These are phyloP conservation scores for Rhizopogon vesiculosus DNA, from an alignment of 768 basidiomycete species.

Conservation along the genomic window DNA sequence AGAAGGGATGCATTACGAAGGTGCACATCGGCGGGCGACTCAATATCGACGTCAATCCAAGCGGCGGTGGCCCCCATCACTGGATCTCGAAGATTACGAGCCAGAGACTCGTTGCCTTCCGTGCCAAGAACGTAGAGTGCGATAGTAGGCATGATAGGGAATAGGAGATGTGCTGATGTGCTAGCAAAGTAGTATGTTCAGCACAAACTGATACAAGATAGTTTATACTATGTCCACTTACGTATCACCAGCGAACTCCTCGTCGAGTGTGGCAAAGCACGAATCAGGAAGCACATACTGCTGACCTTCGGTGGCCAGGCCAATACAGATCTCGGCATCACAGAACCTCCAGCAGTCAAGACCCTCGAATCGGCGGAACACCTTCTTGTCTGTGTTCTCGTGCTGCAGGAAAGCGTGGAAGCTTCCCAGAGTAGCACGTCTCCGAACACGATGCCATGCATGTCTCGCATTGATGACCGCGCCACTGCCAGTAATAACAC, in stretches of 20 bases:
- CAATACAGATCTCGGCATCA: conserved; percentile 49
- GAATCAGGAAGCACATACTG: conserved; percentile 53
- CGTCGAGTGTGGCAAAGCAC: conserved; percentile 51
- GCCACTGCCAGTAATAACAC: conserved; percentile 17
- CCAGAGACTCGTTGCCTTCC: conserved; percentile 13
- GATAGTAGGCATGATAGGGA: conserved; percentile 50
- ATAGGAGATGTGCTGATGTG: conserved; percentile 45
- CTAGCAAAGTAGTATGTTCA: conserved; percentile 18
- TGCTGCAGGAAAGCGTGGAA: conserved; percentile 25
- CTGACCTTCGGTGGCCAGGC: conserved; percentile 47
- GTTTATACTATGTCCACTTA: conserved; percentile 11
- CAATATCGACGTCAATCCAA: conserved; percentile 44
- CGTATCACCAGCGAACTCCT: conserved; percentile 33
- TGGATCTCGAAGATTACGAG: conserved; percentile 9
- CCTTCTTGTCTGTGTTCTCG: conserved; percentile 3
- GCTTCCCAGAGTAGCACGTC: conserved; percentile 19
- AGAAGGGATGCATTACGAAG: conserved; percentile 57
- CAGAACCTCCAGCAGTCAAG: conserved; percentile 45
- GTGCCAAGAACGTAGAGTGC: conserved; percentile 49
- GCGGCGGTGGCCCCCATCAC: conserved; percentile 17
- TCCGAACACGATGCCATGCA: conserved; percentile 24
- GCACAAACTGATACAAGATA: not conserved
- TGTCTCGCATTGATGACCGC: conserved; percentile 13
- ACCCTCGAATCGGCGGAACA: conserved; percentile 10
- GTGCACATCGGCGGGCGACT: conserved; percentile 53